Evolutionary conservation across 176 grass and related monocot genomes (phyloP), one percentile per base, ranked within the genome.

Genomic region (Zoysia japonica): DNA sequence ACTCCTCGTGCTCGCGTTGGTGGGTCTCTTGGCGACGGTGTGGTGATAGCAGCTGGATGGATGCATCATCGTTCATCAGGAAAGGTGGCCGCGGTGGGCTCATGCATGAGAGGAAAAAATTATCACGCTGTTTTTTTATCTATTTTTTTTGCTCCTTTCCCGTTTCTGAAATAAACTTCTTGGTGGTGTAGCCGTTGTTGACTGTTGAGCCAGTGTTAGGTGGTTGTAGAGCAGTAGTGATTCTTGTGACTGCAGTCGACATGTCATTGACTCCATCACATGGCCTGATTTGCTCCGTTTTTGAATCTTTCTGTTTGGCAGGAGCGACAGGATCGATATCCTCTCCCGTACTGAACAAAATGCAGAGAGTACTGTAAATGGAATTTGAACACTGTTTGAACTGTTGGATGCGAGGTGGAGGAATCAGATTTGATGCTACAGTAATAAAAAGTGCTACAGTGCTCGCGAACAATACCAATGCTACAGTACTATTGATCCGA

Each of bases 21-120:
- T 82, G 67, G 87, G 87, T 4, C 48, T 89, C 52, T 68, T 89
- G 68, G 83, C 5, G 72, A 5, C 71, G 47, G 61, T 78, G 72
- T 85, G 71, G 52, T 77, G 74, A 64, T 38, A 19, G 5, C 12
- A 13, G 47, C 35, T 14, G 2, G n/a, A 11, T 13, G 20, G 20
- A 7, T 37, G 47, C 28, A 61, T 28, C 67, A 70, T 14, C 16
- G 45, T 36, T 15, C 20, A 36, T 54, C 68, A n/a, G 28, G 37
- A 70, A 53, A 17, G 45, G 43, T 9, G 60, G 62, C 3, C 37
- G 75, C 15, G 44, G 47, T 16, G 61, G 75, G 35, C 15, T 64
- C 28, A 38, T 28, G 15, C 53, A 17, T 4, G 53, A 55, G 14
- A 2, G 53, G 12, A 35, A 41, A 17, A n/a, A 52, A 12, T 11